Evolutionary conservation across 192 early-diverging fungal species (phyloP).

Genomic region (Phycomyces nitens): DNA sequence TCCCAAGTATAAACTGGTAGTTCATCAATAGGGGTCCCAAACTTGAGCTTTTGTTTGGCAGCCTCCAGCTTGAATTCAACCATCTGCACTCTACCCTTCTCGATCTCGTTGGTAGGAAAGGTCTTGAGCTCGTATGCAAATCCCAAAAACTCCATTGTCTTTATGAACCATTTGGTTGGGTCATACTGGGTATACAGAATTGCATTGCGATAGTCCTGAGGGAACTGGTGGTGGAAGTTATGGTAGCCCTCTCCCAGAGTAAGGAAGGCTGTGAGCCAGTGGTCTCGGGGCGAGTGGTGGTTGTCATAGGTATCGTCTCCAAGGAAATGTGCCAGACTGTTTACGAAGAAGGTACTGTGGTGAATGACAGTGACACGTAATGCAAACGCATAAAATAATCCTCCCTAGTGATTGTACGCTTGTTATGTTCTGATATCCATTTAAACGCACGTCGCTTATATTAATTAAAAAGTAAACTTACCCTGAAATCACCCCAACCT

Average conservation of each 20-base stretch:
- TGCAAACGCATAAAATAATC: slow-evolving; percentile 74
- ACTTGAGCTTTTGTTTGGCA: slow-evolving; percentile 63
- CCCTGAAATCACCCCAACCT: slow-evolving; percentile 71
- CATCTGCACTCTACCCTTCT: slow-evolving; percentile 78
- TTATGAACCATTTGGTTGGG: slow-evolving; percentile 85
- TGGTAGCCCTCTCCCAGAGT: slow-evolving; percentile 83
- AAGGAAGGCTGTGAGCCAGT: slow-evolving; percentile 75
- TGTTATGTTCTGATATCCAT: slow-evolving; percentile 15
- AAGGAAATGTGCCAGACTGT: slow-evolving; percentile 76
- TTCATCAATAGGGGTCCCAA: slow-evolving; percentile 66
- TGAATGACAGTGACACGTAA: slow-evolving; percentile 75
- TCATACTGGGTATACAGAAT: slow-evolving; percentile 76
- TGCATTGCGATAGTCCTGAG: slow-evolving; percentile 83
- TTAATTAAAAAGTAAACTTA: slow-evolving; percentile 14
- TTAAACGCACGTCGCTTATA: not conserved
- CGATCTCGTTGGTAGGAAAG: slow-evolving; percentile 77
- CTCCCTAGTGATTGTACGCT: slow-evolving; percentile 75
- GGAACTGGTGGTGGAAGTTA: slow-evolving; percentile 89
- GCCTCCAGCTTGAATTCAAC: slow-evolving; percentile 67
- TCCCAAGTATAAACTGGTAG: slow-evolving; percentile 68
- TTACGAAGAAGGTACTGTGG: slow-evolving; percentile 87
- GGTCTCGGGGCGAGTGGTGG: slow-evolving; percentile 76
- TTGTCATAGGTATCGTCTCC: slow-evolving; percentile 79
- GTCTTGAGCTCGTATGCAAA: slow-evolving; percentile 72
- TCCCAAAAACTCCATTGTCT: slow-evolving; percentile 49